Evolutionary conservation across 345 rosid genomes (phyloP).

Genomic region (Dipteronia sinensis): DNA sequence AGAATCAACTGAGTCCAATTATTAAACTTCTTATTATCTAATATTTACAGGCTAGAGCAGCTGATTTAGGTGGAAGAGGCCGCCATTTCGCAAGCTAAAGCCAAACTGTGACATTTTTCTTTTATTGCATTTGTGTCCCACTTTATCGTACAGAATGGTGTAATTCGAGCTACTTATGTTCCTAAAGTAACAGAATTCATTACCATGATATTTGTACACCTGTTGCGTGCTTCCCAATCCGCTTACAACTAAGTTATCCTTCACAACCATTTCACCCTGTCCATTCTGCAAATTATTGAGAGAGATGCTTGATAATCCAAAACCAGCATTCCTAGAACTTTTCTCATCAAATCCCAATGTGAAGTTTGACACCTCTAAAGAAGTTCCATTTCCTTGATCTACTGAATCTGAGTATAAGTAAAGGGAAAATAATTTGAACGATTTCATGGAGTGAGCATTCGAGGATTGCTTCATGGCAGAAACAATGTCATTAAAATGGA

Average conservation of each 20-base stretch:
- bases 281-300: slow-evolving; percentile 66
- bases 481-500: slow-evolving; percentile 50
- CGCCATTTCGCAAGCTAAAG: slow-evolving; percentile 13
- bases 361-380: slow-evolving; percentile 39
- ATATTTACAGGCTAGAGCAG: slow-evolving; percentile 19
- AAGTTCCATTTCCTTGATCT: slow-evolving; percentile 44
- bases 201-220: slow-evolving; percentile 53
- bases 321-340: slow-evolving; percentile 30
- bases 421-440: slow-evolving; percentile 52
- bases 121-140: slow-evolving; percentile 34
- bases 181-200: slow-evolving; percentile 61
- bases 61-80: slow-evolving; percentile 22
- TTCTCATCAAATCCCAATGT: slow-evolving; percentile 63
- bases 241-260: slow-evolving; percentile 48
- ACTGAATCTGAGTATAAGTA: slow-evolving; percentile 33
- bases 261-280: slow-evolving; percentile 49
- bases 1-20: background rate
- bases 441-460: slow-evolving; percentile 26
- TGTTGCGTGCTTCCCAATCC: slow-evolving; percentile 61
- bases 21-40: slow-evolving; percentile 2
- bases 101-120: slow-evolving; percentile 9
- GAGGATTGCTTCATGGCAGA: slow-evolving; percentile 35
- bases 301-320: slow-evolving; percentile 26
- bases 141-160: slow-evolving; percentile 53
- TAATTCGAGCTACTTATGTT: slow-evolving; percentile 76